phyloP scores from a whole-genome alignment of 495 filamentous ascomycete genomes.

The Neurospora sp. region DNA sequence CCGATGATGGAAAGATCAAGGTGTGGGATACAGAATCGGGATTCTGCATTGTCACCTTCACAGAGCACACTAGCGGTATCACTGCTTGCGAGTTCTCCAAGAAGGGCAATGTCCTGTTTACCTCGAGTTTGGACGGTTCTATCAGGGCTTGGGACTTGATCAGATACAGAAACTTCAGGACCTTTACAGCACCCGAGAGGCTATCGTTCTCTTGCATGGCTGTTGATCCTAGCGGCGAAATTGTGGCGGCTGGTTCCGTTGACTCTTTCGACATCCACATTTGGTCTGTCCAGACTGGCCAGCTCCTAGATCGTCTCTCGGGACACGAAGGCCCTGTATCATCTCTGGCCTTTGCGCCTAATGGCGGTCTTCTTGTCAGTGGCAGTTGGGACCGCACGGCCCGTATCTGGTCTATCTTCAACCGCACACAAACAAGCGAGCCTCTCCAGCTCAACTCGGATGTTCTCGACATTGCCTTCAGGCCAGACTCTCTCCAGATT shows the following conservation, averaged over 20 bases:
- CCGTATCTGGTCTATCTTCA: slow-evolving; percentile 90
- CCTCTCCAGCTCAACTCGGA: slow-evolving; percentile 85
- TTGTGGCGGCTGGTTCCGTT: slow-evolving; percentile 87
- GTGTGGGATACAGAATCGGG: slow-evolving; percentile 95
- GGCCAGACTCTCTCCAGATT: slow-evolving; percentile 83
- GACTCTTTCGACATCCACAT: slow-evolving; percentile 96
- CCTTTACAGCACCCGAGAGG: slow-evolving; percentile 85
- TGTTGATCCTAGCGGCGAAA: slow-evolving; percentile 92
- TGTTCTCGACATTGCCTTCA: slow-evolving; percentile 74
- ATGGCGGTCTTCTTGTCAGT: slow-evolving; percentile 72
- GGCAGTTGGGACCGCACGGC: slow-evolving; percentile 95
- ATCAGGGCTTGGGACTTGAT: slow-evolving; percentile 94
- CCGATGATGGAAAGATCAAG: slow-evolving; percentile 96
- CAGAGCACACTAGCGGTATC: slow-evolving; percentile 88
- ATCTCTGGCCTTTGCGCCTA: slow-evolving; percentile 75
- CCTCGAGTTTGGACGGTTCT: slow-evolving; percentile 85
- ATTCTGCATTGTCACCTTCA: slow-evolving; percentile 96
- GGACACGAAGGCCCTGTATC: slow-evolving; percentile 93
- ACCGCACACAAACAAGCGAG: slow-evolving; percentile 86
- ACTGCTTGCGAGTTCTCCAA: slow-evolving; percentile 94
- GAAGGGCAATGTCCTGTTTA: slow-evolving; percentile 90
- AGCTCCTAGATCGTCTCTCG: slow-evolving; percentile 79
- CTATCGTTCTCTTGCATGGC: slow-evolving; percentile 88
- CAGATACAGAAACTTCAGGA: slow-evolving; percentile 91
- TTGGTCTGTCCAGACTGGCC: slow-evolving; percentile 97